Percentiles rank a stretch among this genome's conserved stretches.
These are phyloP conservation scores for Lepiota subincarnata DNA, from an alignment of 768 basidiomycete genomes.

Conservation along the genomic window DNA sequence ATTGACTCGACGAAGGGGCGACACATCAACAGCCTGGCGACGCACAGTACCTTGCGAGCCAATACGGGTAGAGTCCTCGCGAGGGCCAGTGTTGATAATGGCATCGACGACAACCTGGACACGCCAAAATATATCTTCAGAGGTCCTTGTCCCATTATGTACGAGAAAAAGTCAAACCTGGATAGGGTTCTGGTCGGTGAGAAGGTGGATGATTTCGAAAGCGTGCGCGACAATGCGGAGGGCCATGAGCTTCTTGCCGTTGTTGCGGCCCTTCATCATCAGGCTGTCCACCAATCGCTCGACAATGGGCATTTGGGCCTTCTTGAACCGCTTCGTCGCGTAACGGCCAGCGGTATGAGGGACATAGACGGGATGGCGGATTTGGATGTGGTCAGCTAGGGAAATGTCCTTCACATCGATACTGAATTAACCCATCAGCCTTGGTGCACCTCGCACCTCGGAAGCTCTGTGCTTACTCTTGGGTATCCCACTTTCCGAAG, in stretches of 20 bases:
- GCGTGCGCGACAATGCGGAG: conserved; percentile 99
- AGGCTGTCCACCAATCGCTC: conserved; percentile 98
- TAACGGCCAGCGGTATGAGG: conserved; percentile 99
- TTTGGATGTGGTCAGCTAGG: conserved; percentile 98
- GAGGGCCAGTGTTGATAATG: conserved; percentile 98
- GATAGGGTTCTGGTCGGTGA: conserved; percentile 99
- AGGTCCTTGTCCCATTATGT: neutral
- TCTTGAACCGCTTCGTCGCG: conserved; percentile 99
- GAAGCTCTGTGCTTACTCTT: conserved; percentile 65
- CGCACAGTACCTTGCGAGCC: conserved; percentile 99
- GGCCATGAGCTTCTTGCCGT: conserved; percentile 98
- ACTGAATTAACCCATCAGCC: conserved; percentile 35
- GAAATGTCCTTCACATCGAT: conserved; percentile 99
- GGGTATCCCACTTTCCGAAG: conserved; percentile 98
- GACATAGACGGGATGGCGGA: conserved; percentile 94
- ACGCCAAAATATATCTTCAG: neutral
- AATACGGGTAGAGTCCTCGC: conserved; percentile 99
- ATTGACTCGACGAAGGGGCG: conserved; percentile 96
- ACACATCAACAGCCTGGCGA: conserved; percentile 99
- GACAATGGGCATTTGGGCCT: conserved; percentile 99
- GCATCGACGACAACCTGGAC: conserved; percentile 89
- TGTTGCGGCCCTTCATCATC: conserved; percentile 99
- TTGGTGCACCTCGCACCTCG: neutral
- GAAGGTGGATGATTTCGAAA: conserved; percentile 99
- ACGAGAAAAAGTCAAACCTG: conserved; percentile 55